phyloP scores from a whole-genome alignment of 1,284 basidiomycete species.

The Thecaphora thlaspeos region DNA sequence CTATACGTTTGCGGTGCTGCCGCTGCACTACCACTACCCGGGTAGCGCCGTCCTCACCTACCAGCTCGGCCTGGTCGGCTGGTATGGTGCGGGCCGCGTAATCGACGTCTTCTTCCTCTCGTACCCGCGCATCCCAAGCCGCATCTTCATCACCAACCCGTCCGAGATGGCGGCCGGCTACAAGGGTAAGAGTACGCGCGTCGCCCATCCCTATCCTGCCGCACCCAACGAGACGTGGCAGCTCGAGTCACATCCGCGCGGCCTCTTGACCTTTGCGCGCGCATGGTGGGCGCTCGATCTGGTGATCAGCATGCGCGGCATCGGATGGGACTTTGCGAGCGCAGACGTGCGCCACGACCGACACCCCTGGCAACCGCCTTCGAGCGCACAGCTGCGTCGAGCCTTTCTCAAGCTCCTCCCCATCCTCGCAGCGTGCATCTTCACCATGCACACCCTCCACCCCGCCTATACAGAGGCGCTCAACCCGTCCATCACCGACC shows the following conservation, averaged over 20 bases:
- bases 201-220: slow-evolving; percentile 15
- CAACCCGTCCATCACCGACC: slow-evolving; percentile 24
- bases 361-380: slow-evolving; percentile 39
- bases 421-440: slow-evolving; percentile 19
- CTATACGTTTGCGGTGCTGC: slow-evolving; percentile 26
- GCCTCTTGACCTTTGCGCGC: slow-evolving; percentile 19
- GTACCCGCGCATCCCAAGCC: slow-evolving; percentile 23
- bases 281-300: slow-evolving; percentile 42
- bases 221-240: slow-evolving; percentile 24
- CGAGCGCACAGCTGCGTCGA: slow-evolving; percentile 21
- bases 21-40: slow-evolving; percentile 31
- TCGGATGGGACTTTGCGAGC: slow-evolving; percentile 41
- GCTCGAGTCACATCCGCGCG: slow-evolving; percentile 23
- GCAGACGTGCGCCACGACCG: slow-evolving; percentile 38
- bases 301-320: slow-evolving; percentile 43
- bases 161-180: slow-evolving; percentile 5
- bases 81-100: slow-evolving; percentile 27
- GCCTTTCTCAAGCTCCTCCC: slow-evolving; percentile 32
- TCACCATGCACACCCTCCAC: slow-evolving; percentile 21
- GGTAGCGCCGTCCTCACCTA: slow-evolving; percentile 35
- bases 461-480: slow-evolving; percentile 14
- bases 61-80: slow-evolving; percentile 34
- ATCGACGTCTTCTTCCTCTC: slow-evolving; percentile 41
- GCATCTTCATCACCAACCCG: slow-evolving; percentile 18
- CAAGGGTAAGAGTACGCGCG: slow-evolving; percentile 2